Conservation (phyloP, 306 rosid genomes). For the Arachis hypogaea region DNA sequence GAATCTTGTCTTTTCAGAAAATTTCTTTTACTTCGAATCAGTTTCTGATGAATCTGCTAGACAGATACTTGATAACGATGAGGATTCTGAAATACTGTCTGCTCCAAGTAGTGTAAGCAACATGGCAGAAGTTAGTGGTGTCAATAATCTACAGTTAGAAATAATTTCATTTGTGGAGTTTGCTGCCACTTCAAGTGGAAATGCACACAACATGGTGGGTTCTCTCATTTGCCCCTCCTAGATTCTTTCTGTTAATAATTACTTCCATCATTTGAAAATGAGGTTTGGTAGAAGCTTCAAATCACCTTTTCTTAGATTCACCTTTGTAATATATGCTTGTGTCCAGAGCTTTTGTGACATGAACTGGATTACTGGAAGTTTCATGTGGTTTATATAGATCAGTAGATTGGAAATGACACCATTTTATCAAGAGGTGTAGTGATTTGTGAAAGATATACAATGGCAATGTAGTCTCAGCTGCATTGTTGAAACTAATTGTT, state of each 20-base stretch:
- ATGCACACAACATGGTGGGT: slow-evolving; percentile 76
- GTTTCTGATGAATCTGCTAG: slow-evolving; percentile 55
- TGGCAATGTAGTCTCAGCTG: not conserved
- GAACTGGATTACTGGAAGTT: not conserved
- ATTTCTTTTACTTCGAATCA: slow-evolving; percentile 75
- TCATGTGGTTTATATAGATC: slow-evolving; percentile 15
- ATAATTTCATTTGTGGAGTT: slow-evolving; percentile 84
- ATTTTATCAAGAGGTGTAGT: slow-evolving; percentile 17
- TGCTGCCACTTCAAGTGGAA: slow-evolving; percentile 72
- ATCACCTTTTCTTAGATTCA: not conserved
- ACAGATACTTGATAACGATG: slow-evolving; percentile 44
- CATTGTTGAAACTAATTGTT: slow-evolving; percentile 12
- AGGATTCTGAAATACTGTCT: slow-evolving; percentile 53
- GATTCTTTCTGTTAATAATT: slow-evolving; percentile 5
- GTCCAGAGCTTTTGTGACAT: slow-evolving; percentile 13
- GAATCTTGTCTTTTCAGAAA: slow-evolving; percentile 92
- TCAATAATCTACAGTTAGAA: slow-evolving; percentile 71
- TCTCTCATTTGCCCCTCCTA: slow-evolving; percentile 18
- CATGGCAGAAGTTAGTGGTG: slow-evolving; percentile 53
- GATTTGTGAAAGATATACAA: slow-evolving; percentile 10
- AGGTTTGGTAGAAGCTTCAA: slow-evolving; percentile 12
- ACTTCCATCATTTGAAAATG: slow-evolving; percentile 34
- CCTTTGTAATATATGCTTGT: slow-evolving; percentile 14
- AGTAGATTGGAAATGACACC: slow-evolving; percentile 13
- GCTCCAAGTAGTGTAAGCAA: slow-evolving; percentile 47